Conservation (phyloP, 2,329 filamentous ascomycete species). For the Ceratocystis colombiana region DNA sequence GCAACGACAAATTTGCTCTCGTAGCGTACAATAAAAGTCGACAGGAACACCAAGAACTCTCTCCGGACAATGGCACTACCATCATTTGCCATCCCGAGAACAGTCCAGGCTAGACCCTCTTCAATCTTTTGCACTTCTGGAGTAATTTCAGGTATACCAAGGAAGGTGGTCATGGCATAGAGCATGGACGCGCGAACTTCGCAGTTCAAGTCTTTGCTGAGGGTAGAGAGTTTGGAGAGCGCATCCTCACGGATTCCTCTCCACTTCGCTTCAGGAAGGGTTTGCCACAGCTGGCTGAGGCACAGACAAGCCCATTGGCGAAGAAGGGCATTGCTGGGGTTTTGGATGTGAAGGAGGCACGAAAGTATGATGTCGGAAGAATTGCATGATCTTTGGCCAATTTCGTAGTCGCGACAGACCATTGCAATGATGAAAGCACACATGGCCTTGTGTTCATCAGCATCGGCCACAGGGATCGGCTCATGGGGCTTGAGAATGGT, state of each 20-base stretch:
- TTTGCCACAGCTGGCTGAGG: constrained; percentile 87
- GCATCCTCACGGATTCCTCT: constrained; percentile 83
- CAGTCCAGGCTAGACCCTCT: constrained; percentile 77
- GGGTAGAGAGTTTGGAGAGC: constrained; percentile 65
- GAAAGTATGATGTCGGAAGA: constrained; percentile 82
- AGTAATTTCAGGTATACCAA: constrained; percentile 86
- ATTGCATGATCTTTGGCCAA: constrained; percentile 84
- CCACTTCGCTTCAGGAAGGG: constrained; percentile 90
- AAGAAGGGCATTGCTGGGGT: constrained; percentile 77
- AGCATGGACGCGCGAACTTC: constrained; percentile 91
- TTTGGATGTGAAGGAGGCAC: constrained; percentile 72
- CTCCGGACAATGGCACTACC: constrained; percentile 90
- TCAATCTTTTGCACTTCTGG: constrained; percentile 85
- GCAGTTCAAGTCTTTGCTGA: constrained; percentile 75
- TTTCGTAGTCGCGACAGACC: constrained; percentile 89
- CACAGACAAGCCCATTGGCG: constrained; percentile 94
- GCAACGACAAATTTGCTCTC: constrained; percentile 86
- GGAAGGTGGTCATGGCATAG: constrained; percentile 84
- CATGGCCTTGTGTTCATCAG: constrained; percentile 95
- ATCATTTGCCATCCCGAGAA: constrained; percentile 86
- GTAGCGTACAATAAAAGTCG: constrained; percentile 80
- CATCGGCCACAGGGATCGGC: constrained; percentile 73
- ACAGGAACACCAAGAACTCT: constrained; percentile 87
- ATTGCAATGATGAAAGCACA: constrained; percentile 96
- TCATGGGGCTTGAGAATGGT: constrained; percentile 79